These are phyloP conservation scores for Macadamia tetraphylla DNA, from an alignment of 164 flowering plant genomes.

Conservation along the genomic window DNA sequence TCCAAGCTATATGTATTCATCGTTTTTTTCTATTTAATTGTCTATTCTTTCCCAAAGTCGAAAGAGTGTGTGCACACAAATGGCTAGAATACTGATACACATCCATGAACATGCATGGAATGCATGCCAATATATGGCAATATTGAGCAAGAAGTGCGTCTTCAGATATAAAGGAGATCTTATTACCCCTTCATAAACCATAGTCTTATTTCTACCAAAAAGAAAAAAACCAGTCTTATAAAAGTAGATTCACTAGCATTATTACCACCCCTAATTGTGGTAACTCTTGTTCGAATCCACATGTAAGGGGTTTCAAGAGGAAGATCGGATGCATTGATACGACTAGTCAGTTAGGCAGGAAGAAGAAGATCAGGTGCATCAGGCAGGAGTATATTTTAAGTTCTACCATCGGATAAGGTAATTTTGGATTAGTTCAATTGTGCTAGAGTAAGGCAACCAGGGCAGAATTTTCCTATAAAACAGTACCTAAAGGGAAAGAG, in stretches of 20 bases:
- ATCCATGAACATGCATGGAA: too few relatives aligned
- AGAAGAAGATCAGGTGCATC: slow-evolving; percentile 36
- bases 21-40: too few relatives aligned
- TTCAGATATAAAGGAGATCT: too few relatives aligned
- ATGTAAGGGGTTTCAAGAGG: slow-evolving; percentile 1
- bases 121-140: too few relatives aligned
- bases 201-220: too few relatives aligned
- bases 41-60: too few relatives aligned
- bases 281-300: not conserved
- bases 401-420: slow-evolving; percentile 49
- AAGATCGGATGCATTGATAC: slow-evolving; percentile 1
- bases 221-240: too few relatives aligned
- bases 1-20: too few relatives aligned
- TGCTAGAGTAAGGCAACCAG: slow-evolving; percentile 42
- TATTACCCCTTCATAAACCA: too few relatives aligned
- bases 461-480: slow-evolving; percentile 47
- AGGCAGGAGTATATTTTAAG: slow-evolving; percentile 47
- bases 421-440: slow-evolving; percentile 63
- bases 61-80: too few relatives aligned
- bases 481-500: not conserved
- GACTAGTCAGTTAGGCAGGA: slow-evolving; percentile 1
- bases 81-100: too few relatives aligned
- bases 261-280: slow-evolving; percentile 5
- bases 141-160: too few relatives aligned
- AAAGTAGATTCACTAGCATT: not conserved